These are phyloP conservation scores for Podospora pseudoanserina DNA, from an alignment of 495 filamentous ascomycete species.

Conservation along the genomic window DNA sequence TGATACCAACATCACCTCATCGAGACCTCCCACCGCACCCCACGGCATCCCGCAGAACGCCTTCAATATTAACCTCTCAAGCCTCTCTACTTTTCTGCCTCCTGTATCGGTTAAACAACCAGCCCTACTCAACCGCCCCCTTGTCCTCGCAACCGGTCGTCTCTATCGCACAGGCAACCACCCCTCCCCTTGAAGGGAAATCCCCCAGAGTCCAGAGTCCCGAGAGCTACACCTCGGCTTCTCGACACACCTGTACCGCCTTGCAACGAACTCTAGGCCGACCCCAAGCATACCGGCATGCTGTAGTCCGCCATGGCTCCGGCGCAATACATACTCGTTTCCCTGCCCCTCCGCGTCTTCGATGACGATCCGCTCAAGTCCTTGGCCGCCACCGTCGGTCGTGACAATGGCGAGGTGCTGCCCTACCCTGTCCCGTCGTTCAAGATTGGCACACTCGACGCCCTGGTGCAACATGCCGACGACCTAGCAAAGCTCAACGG, in stretches of 20 bases:
- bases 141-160: not conserved
- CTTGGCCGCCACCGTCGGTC: constrained; percentile 64
- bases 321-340: constrained; percentile 45
- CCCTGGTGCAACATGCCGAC: constrained; percentile 94
- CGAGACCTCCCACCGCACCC: not conserved
- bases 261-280: not conserved
- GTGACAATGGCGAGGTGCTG: constrained; percentile 71
- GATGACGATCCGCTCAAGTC: constrained; percentile 75
- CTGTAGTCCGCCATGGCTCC: constrained; percentile 34
- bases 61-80: not conserved
- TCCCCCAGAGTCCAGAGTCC: not conserved
- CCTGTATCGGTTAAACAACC: not conserved
- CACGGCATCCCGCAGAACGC: not conserved
- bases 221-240: not conserved
- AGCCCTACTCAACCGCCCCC: not conserved
- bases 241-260: not conserved
- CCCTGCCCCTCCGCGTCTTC: constrained; percentile 47
- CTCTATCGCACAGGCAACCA: not conserved
- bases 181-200: not conserved
- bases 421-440: constrained; percentile 86
- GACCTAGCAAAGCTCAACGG: constrained; percentile 83
- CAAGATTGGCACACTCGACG: constrained; percentile 96
- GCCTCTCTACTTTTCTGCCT: not conserved
- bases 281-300: constrained; percentile 6
- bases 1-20: constrained; percentile 1